Base-by-base conservation (phyloP, 23 red algal species). In the Pyropia haitanensis region DNA sequence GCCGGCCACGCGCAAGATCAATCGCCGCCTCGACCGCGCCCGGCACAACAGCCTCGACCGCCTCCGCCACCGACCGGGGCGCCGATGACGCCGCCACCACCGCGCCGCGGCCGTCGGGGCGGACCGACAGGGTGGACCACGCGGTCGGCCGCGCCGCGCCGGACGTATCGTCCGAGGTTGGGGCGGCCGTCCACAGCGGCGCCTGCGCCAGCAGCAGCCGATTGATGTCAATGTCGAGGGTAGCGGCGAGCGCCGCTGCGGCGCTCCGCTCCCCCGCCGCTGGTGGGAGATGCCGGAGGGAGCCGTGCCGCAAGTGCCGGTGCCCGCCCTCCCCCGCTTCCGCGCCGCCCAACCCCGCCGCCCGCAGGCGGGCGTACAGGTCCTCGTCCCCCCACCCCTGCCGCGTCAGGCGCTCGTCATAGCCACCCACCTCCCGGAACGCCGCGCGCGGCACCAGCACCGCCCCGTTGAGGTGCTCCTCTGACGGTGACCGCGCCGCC, bases 331-430 rank as follows among this genome's bases (percentile, higher is more conserved):
- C 77, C 18, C 62, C 49, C 51, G 71, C 72, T 13, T 46, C 39
- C 24, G 75, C 25, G 15, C 67, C 64, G 17, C 61, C 49, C 15
- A 25, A 64, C 16, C 22, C 70, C 32, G 44, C 53, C 18, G 64
- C 76, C 20, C 16, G 15, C 53, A 90, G 61, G 23, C 86, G 65
- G 29, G 55, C 61, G 52, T 81, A 90, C 61, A 90, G 49, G 9
- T 90, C 86, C 59, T 80, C 75, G 68, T 90, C 86, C 34, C 80
- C 86, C 77, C 86, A 81, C 24, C 86, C 86, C 52, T 83, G 77
- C 13, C 69, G 75, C 62, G 79, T 68, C 33, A 90, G 73, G 27
- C 86, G 39, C 61, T 90, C 86, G 46, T 90, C 86, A 56, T 90
- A 90, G 17, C 76, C 86, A 26, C 86, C 86, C 15, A 73, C 57